Percentiles rank a stretch among this genome's conserved stretches.
These are phyloP conservation scores for Trichoderma gamsii DNA, from an alignment of 495 filamentous ascomycete species.

Conservation along the genomic window DNA sequence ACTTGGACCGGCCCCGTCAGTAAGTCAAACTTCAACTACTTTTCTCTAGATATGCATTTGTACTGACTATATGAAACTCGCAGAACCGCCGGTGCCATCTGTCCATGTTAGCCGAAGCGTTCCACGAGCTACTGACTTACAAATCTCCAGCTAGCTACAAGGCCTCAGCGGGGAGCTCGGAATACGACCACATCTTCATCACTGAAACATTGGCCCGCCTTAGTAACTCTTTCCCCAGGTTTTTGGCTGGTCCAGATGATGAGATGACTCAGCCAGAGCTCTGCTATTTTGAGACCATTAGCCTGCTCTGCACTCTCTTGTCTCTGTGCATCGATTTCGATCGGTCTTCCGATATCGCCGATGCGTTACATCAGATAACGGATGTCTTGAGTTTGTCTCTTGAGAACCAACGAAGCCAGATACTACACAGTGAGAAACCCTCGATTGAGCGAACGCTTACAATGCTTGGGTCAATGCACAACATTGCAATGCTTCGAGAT, in stretches of 20 bases:
- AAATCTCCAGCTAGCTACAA: constrained; percentile 41
- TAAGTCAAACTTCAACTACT: constrained; percentile 14
- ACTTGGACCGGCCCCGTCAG: constrained; percentile 5
- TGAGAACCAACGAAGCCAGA: not conserved
- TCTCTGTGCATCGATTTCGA: constrained; percentile 1
- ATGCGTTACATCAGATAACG: not conserved
- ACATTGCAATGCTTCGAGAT: constrained; percentile 33
- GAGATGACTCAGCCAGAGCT: constrained; percentile 23
- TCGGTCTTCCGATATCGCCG: not conserved
- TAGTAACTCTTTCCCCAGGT: constrained; percentile 28
- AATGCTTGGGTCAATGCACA: constrained; percentile 22
- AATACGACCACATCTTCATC: constrained; percentile 33
- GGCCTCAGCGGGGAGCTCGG: constrained; percentile 27
- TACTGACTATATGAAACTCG: not conserved
- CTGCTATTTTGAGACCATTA: constrained; percentile 23
- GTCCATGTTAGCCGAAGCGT: constrained; percentile 36
- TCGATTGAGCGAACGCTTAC: constrained; percentile 2
- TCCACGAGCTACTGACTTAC: constrained; percentile 35
- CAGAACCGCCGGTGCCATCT: constrained; percentile 39
- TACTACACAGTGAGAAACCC: not conserved
- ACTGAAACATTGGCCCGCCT: constrained; percentile 25
- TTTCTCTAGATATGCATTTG: constrained; percentile 1
- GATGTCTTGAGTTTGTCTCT: not conserved
- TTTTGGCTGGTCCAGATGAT: constrained; percentile 23
- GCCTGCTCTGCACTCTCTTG: not conserved